phyloP scores from a whole-genome alignment of 2,329 filamentous ascomycete species.

The Tolypocladium paradoxum region DNA sequence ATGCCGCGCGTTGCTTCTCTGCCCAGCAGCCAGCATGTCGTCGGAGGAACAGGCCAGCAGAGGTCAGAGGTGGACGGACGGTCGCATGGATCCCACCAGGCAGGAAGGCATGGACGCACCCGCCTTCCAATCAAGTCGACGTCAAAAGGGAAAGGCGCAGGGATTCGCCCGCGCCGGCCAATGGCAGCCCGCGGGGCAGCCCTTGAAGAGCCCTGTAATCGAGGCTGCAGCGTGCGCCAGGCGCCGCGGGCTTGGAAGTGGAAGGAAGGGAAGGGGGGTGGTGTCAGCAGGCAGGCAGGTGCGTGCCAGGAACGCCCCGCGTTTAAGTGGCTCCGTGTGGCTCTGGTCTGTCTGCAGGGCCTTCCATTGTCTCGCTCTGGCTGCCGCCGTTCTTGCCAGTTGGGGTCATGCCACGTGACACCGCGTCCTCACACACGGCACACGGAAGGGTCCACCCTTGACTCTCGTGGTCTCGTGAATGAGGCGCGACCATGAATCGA shows the following conservation, averaged over 20 bases:
- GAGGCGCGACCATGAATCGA: background rate
- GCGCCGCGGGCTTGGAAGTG: conserved; percentile 1
- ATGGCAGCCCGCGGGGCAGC: conserved; percentile 19
- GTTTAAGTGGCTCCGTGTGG: conserved; percentile 16
- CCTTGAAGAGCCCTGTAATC: conserved; percentile 17
- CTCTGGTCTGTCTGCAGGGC: conserved; percentile 1
- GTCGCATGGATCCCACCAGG: background rate
- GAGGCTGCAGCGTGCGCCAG: conserved; percentile 17
- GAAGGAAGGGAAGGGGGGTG: background rate
- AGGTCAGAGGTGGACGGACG: background rate
- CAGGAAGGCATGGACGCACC: background rate
- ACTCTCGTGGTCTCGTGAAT: background rate
- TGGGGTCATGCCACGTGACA: conserved; percentile 12
- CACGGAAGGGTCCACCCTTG: background rate
- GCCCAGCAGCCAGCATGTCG: background rate
- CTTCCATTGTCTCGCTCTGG: background rate
- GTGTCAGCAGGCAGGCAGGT: conserved; percentile 4
- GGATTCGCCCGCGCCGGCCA: conserved; percentile 6
- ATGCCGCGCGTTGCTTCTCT: background rate
- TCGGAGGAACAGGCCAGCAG: too few relatives aligned
- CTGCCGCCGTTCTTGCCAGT: background rate
- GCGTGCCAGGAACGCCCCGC: conserved; percentile 26
- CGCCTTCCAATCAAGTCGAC: conserved; percentile 5
- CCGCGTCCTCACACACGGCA: conserved; percentile 12
- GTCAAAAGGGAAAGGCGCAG: conserved; percentile 8